Evolutionary conservation across 805 yeast genomes (phyloP).

Genomic region (Candida michaelii): DNA sequence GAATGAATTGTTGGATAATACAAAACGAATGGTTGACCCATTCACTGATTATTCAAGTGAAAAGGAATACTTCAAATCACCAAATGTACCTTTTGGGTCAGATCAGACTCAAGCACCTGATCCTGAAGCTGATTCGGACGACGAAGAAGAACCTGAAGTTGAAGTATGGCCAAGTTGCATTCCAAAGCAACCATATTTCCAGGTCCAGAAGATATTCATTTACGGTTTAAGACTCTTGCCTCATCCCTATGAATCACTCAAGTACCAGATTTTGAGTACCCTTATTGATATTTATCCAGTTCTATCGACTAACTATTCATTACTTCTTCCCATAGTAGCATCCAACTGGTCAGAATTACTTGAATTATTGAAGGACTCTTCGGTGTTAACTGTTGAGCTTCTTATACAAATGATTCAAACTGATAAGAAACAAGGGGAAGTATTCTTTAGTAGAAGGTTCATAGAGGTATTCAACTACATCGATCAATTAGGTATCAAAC

Average conservation of each 20-base stretch:
- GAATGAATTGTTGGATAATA: constrained; percentile 40
- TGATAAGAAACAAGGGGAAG: constrained; percentile 40
- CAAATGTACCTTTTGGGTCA: constrained; percentile 35
- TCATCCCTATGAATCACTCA: constrained; percentile 60
- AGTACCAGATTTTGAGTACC: constrained; percentile 56
- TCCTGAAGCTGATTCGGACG: constrained; percentile 17
- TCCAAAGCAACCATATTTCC: constrained; percentile 57
- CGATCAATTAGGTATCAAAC: not conserved
- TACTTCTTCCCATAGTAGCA: constrained; percentile 33
- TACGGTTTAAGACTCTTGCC: constrained; percentile 72
- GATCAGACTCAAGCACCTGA: constrained; percentile 20
- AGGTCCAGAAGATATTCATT: constrained; percentile 58
- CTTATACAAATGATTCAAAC: constrained; percentile 25
- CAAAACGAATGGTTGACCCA: constrained; percentile 28
- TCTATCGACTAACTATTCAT: constrained; percentile 29
- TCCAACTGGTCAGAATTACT: constrained; percentile 32
- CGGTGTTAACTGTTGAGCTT: constrained; percentile 28
- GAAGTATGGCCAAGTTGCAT: constrained; percentile 64
- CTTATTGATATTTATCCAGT: constrained; percentile 31
- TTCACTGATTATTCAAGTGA: constrained; percentile 31
- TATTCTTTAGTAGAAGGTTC: constrained; percentile 49
- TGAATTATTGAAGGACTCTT: constrained; percentile 15
- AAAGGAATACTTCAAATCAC: constrained; percentile 40
- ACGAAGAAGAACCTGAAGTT: constrained; percentile 17
- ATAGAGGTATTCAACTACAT: constrained; percentile 43